Base-by-base conservation (phyloP, 495 filamentous ascomycete genomes). In the Aspergillus mulundensis region DNA sequence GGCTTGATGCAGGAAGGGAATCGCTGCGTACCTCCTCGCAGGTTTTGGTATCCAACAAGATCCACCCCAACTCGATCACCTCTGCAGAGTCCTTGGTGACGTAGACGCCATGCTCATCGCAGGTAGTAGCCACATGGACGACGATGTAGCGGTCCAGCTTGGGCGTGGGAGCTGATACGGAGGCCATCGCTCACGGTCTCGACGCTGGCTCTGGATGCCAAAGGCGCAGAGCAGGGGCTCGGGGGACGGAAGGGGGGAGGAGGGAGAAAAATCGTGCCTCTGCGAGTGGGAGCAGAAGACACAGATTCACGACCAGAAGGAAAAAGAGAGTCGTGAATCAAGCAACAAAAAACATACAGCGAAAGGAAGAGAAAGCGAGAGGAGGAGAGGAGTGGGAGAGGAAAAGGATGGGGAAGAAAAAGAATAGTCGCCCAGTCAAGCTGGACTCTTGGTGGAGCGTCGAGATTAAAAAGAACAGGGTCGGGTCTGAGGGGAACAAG, bases 41-140 rank as follows among this genome's bases (percentile, higher is more conserved):
- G 46, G 82, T 85, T 75, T 92, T 90, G 51, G 91, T 85, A 72
- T 98, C 91, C 54, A 97, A 79, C 59, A 98, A 72, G 62, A 97
- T 95, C 95, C 94, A 98, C 44, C 94, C 94, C 64, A 98, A 80
- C 81, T 98, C 94, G 70, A 98, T 97, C 50, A 98, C 95, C 75
- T 98, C 94, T 54, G 94, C 95, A 36, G 93, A 97, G 69, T 98
- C 94, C 77, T 96, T 97, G 32, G 95, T 97, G 49, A 98, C 94
- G 74, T 97, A 98, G 54, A 98, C 95, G 56, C 94, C 94, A 75
- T 98, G 94, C 66, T 98, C 94, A 72, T 97, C 94, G 75, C 94
- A 97, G 61, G 94, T 98, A 28, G 95, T 98, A 57, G 95, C 94
- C 62, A 97, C 93, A 74, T 97, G 94, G 69, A 97, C 94, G 65